phyloP scores from a whole-genome alignment of 1,284 basidiomycete species.

The Ustilago bromivora region DNA sequence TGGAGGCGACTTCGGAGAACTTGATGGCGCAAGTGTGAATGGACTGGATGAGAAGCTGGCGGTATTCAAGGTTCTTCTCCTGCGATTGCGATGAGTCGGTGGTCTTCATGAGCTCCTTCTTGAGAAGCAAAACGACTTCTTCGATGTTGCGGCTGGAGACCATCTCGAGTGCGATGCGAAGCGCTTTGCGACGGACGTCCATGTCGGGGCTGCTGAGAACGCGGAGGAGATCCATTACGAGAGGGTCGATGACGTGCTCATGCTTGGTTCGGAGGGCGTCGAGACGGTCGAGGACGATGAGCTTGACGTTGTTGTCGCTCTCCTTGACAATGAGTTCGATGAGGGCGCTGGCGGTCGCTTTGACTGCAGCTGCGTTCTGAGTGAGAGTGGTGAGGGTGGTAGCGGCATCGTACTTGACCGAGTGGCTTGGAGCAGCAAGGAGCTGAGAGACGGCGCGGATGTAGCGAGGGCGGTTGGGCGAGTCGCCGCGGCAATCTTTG shows the following conservation, averaged over 20 bases:
- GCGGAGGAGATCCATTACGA: conserved; percentile 96
- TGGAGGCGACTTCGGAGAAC: conserved; percentile 97
- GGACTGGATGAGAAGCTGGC: conserved; percentile 95
- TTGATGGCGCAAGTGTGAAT: conserved; percentile 97
- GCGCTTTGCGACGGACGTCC: conserved; percentile 94
- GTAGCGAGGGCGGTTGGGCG: conserved; percentile 76
- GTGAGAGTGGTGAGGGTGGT: conserved; percentile 94
- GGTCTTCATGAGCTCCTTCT: conserved; percentile 96
- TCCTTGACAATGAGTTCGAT: conserved; percentile 93
- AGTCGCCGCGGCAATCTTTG: conserved; percentile 87
- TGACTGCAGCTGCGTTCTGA: conserved; percentile 94
- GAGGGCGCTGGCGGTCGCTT: conserved; percentile 90
- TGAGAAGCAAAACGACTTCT: conserved; percentile 94
- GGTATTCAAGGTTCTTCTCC: conserved; percentile 79
- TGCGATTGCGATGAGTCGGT: conserved; percentile 74
- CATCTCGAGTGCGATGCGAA: conserved; percentile 91
- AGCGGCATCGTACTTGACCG: conserved; percentile 98
- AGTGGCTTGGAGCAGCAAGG: conserved; percentile 89
- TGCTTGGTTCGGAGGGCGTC: conserved; percentile 86
- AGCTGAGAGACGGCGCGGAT: conserved; percentile 95
- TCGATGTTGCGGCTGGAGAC: conserved; percentile 96
- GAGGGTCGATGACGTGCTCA: conserved; percentile 88
- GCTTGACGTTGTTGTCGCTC: conserved; percentile 98
- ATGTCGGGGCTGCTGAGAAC: conserved; percentile 92
- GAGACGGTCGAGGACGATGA: conserved; percentile 95